Percentiles rank a stretch among this genome's conserved stretches.
phyloP scores from a whole-genome alignment of 148 eudicot genomes.

The Diospyros kaki region DNA sequence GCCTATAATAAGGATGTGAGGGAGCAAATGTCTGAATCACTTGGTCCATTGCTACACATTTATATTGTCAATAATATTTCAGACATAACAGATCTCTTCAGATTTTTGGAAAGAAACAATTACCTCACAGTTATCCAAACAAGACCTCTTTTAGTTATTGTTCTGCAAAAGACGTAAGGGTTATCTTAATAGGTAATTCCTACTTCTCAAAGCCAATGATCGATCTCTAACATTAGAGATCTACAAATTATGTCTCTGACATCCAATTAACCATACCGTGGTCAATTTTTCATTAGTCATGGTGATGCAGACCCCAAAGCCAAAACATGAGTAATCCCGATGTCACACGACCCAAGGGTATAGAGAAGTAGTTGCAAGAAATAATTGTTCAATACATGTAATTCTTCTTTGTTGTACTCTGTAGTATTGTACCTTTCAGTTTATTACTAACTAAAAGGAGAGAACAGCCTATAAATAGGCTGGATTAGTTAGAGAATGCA shows the following conservation, averaged over 20 bases:
- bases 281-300: neutral
- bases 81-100: neutral
- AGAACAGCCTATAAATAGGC: too few species aligned
- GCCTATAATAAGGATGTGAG: neutral
- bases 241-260: neutral
- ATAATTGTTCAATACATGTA: too few species aligned
- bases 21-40: neutral
- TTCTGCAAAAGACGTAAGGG: neutral
- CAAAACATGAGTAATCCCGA: too few species aligned
- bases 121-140: too few species aligned
- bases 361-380: too few species aligned
- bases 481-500: too few species aligned
- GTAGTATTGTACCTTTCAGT: too few species aligned
- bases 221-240: neutral
- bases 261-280: constrained; percentile 2
- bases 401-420: too few species aligned
- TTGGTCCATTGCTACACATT: too few species aligned
- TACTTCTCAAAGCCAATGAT: neutral
- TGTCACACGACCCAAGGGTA: too few species aligned
- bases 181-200: neutral
- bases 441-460: too few species aligned
- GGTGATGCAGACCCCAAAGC: too few species aligned
- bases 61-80: neutral
- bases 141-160: neutral
- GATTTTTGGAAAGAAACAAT: neutral